A percentile compares a stretch with the other conserved stretches of the same genome.
Evolutionary conservation across 2,329 filamentous ascomycete genomes (phyloP).

Genomic region (Hypoxylon sp.): DNA sequence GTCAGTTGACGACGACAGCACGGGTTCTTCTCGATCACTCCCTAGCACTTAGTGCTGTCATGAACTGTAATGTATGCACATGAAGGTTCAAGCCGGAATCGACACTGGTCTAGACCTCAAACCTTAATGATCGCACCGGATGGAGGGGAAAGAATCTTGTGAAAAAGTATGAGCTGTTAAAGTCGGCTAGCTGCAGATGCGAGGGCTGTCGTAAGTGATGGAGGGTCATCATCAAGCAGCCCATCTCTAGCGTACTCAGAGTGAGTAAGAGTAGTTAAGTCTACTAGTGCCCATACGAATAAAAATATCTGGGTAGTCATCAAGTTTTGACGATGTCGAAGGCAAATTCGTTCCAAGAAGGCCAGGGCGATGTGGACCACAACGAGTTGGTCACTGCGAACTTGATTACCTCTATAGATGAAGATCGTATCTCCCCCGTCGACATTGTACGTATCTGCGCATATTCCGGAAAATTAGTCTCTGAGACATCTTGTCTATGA

Average conservation of each 20-base stretch:
- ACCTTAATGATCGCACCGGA: constrained; percentile 4
- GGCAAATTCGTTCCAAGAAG: not conserved
- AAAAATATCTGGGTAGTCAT: not conserved
- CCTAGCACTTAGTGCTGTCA: constrained; percentile 25
- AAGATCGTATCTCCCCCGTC: not conserved
- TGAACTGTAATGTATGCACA: constrained; percentile 10
- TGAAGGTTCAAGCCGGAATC: constrained; percentile 35
- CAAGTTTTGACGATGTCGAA: constrained; percentile 6
- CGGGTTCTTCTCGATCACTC: constrained; percentile 5
- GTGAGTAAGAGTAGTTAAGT: constrained; percentile 5
- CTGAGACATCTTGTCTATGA: not conserved
- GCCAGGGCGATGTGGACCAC: not conserved
- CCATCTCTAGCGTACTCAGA: not conserved
- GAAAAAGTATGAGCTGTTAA: constrained; percentile 2
- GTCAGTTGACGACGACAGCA: constrained; percentile 9
- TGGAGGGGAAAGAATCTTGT: not conserved
- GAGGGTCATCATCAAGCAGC: not conserved
- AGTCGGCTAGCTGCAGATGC: constrained; percentile 20
- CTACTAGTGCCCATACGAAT: constrained; percentile 1
- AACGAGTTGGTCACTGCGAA: not conserved
- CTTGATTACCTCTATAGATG: not conserved
- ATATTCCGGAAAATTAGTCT: not conserved
- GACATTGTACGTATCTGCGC: not conserved
- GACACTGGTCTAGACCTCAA: constrained; percentile 2
- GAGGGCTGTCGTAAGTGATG: not conserved